phyloP scores from a whole-genome alignment of 495 filamentous ascomycete species.

The Wilcoxina mikolae region DNA sequence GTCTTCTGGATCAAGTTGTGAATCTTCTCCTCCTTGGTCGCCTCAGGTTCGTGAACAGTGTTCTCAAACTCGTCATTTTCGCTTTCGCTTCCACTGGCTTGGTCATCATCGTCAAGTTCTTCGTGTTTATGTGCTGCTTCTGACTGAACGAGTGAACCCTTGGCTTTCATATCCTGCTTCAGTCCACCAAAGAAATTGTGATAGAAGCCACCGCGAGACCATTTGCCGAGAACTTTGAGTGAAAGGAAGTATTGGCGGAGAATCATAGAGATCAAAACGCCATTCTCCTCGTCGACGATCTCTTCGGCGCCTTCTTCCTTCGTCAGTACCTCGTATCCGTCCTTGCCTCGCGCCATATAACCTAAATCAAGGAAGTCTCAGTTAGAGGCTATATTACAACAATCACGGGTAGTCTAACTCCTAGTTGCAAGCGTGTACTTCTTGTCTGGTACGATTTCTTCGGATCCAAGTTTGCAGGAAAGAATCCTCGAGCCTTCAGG shows the following conservation, averaged over 20 bases:
- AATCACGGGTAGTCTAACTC: conserved; percentile 52
- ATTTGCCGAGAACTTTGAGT: conserved; percentile 59
- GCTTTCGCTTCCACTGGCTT: conserved; percentile 31
- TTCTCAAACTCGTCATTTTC: conserved; percentile 36
- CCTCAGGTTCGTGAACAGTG: conserved; percentile 23
- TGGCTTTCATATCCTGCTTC: conserved; percentile 33
- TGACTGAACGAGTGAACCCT: conserved; percentile 50
- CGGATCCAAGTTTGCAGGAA: conserved; percentile 43
- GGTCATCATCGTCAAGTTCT: conserved; percentile 33
- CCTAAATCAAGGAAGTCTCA: background rate
- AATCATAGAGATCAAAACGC: conserved; percentile 67
- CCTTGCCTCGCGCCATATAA: conserved; percentile 66
- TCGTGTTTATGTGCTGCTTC: conserved; percentile 29
- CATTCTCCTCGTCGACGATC: conserved; percentile 69
- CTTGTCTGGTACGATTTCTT: conserved; percentile 43
- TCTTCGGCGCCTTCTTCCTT: conserved; percentile 62
- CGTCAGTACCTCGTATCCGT: conserved; percentile 63
- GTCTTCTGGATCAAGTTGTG: conserved; percentile 43
- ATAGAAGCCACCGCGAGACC: conserved; percentile 48
- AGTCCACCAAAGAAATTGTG: conserved; percentile 10
- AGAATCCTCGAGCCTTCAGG: conserved; percentile 48
- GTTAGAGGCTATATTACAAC: no score
- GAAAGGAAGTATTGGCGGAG: conserved; percentile 81
- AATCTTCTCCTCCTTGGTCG: conserved; percentile 28
- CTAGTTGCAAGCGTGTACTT: conserved; percentile 58